phyloP scores from a whole-genome alignment of 2,329 filamentous ascomycete genomes.

The Penicillium thymicola region DNA sequence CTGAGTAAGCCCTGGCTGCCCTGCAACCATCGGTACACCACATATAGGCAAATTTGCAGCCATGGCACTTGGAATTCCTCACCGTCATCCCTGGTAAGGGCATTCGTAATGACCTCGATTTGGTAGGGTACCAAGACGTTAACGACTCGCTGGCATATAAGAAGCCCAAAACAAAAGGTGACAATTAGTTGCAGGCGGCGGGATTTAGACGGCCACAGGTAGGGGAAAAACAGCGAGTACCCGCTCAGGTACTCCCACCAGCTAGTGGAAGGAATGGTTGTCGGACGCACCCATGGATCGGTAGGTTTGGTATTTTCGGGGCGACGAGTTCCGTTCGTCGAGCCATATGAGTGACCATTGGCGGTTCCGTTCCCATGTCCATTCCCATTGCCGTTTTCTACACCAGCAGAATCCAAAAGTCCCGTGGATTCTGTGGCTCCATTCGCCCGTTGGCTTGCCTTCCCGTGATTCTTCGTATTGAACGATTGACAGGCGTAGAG shows the following conservation, averaged over 20 bases:
- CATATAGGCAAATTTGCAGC: constrained; percentile 70
- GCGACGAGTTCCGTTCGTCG: constrained; percentile 41
- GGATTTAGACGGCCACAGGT: constrained; percentile 89
- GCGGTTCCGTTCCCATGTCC: constrained; percentile 46
- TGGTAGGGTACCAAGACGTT: constrained; percentile 84
- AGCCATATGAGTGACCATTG: constrained; percentile 52
- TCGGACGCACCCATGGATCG: constrained; percentile 84
- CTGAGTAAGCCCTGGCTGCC: constrained; percentile 85
- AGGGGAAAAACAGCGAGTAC: constrained; percentile 92
- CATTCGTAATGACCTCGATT: constrained; percentile 74
- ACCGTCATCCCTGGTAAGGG: constrained; percentile 60
- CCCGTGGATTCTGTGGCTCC: constrained; percentile 43
- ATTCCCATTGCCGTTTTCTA: constrained; percentile 46
- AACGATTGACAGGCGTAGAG: constrained; percentile 55
- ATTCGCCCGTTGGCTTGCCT: constrained; percentile 33
- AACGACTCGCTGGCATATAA: constrained; percentile 75
- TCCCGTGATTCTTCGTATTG: constrained; percentile 45
- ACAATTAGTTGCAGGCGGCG: constrained; percentile 72
- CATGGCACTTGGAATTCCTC: constrained; percentile 61
- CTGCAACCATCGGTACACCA: constrained; percentile 76
- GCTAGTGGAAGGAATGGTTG: constrained; percentile 77
- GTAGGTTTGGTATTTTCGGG: constrained; percentile 45
- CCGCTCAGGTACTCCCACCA: constrained; percentile 97
- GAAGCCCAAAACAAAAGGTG: constrained; percentile 74
- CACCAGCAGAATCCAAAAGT: constrained; percentile 39